Conservation (phyloP, 148 eudicot species). For the Pouteria glomerata region DNA sequence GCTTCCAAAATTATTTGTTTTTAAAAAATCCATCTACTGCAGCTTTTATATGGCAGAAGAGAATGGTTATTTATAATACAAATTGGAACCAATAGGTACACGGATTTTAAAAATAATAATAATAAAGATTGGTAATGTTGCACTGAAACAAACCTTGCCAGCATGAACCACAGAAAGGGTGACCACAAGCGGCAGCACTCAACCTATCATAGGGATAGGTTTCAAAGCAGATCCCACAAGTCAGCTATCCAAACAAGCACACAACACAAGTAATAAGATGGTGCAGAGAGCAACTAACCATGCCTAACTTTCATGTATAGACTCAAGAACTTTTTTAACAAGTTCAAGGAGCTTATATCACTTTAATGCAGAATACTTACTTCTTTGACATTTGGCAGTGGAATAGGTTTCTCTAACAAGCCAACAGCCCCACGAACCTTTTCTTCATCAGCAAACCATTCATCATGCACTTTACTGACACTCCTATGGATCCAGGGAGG, state of each 20-base stretch:
- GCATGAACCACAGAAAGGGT: conserved; percentile 66
- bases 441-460: conserved; percentile 91
- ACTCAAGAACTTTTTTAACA: too few species aligned
- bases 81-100: background rate
- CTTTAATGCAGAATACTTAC: conserved; percentile 24
- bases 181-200: conserved; percentile 80
- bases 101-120: background rate
- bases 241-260: conserved; percentile 46
- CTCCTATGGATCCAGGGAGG: conserved; percentile 48
- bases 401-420: conserved; percentile 47
- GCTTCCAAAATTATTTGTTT: background rate
- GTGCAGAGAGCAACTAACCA: background rate
- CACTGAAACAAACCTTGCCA: conserved; percentile 63
- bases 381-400: conserved; percentile 44
- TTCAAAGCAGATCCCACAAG: conserved; percentile 88
- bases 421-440: conserved; percentile 71
- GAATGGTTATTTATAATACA: background rate
- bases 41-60: background rate
- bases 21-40: background rate
- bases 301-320: background rate
- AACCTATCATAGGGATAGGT: conserved; percentile 43
- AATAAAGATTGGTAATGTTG: background rate
- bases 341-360: background rate
- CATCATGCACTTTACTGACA: conserved; percentile 82
- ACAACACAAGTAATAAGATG: background rate